These are phyloP conservation scores for Deinandra increscens DNA, from an alignment of 129 eudicot genomes.

Conservation along the genomic window DNA sequence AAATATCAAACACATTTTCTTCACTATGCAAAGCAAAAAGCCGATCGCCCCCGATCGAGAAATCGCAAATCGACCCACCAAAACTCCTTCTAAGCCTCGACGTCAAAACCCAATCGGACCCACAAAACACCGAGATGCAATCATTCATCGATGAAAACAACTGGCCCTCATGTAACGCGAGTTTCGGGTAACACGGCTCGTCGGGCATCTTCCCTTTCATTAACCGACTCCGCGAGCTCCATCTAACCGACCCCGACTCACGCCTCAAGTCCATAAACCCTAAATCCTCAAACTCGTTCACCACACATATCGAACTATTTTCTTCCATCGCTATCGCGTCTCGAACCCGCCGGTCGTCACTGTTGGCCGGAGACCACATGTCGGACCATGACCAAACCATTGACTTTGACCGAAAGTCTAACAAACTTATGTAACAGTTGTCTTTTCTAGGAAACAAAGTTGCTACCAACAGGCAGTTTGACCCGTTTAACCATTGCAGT, in stretches of 20 bases:
- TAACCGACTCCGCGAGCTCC: constrained; percentile 84
- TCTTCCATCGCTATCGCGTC: constrained; percentile 92
- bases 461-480: constrained; percentile 88
- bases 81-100: constrained; percentile 70
- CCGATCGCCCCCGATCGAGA: constrained; percentile 88
- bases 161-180: constrained; percentile 77
- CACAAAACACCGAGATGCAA: constrained; percentile 81
- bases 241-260: constrained; percentile 53
- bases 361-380: constrained; percentile 35
- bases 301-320: constrained; percentile 67
- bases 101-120: constrained; percentile 88
- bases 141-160: constrained; percentile 83
- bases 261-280: constrained; percentile 94
- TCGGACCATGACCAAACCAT: constrained; percentile 98
- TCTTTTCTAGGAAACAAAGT: constrained; percentile 84
- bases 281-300: constrained; percentile 80
- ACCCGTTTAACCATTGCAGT: constrained; percentile 76
- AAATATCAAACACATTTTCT: constrained; percentile 82
- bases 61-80: constrained; percentile 92
- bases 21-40: constrained; percentile 87
- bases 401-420: constrained; percentile 79
- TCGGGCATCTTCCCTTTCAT: constrained; percentile 77
- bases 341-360: constrained; percentile 66
- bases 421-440: constrained; percentile 83
- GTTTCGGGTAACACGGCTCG: constrained; percentile 88